Base-by-base conservation (phyloP, 805 yeast species). In the Ascoidea asiatica region DNA sequence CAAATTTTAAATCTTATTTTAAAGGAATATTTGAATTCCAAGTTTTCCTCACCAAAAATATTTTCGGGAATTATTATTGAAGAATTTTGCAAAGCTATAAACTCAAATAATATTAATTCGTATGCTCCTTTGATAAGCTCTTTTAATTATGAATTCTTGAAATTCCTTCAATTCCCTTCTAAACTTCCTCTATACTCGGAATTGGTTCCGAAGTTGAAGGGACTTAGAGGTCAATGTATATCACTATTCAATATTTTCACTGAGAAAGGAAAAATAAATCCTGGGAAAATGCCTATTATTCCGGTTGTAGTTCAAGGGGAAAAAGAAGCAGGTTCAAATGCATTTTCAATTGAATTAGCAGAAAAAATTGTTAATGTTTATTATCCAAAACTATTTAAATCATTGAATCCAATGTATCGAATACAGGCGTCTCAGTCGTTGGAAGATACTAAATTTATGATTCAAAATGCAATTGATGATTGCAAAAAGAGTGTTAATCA, bases 241-340 rank as follows among this genome's bases (percentile, higher is more conserved):
- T 87, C 90, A 43, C 62, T 92, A 43, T 74, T 88, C 50, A 78
- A 81, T 44, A 77, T 87, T 1, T 85, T 92, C 60, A 74, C 79
- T 37, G 87, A 81, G 42, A 74, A 70, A 29, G 96, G 90, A 4
- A 82, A 81, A 59, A 60, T 90, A 19, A 70, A 90, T 1, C 73
- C 77, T 11, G 67, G 73, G 19, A 81, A 80, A 56, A 59, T 87
- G 4, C 97, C 97, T 0, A 83, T 79, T 44, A 60, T 92, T 18
- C 92, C 98, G 0, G 79, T 88, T 4, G 78, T 89, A 7, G 96
- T 90, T 4, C 90, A 88, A 60, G 98, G 98, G 35, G 97, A 92
- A 57, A 69, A 77, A 1, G 95, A 85, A 48, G 95, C 97, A 2
- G 97, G 96, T 2, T 87, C 95, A 1, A 88, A 81, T 53, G 97